Evolutionary conservation across 257 asterid genomes (phyloP).

Genomic region (Ocimum tenuiflorum): DNA sequence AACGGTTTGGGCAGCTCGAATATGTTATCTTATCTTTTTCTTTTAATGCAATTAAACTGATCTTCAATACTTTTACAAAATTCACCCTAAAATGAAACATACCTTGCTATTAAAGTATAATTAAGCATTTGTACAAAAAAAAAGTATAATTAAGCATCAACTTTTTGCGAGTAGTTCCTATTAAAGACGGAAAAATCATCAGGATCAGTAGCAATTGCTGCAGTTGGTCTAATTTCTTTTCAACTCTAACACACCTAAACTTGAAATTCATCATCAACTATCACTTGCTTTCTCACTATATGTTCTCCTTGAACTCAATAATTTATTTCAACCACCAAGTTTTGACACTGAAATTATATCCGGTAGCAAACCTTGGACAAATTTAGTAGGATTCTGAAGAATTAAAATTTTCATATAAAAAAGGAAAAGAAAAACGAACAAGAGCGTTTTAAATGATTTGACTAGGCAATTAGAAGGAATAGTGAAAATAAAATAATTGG

Average conservation of each 20-base stretch:
- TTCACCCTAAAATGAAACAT: no score
- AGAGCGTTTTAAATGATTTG: background rate
- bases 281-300: background rate
- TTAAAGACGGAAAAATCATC: no score
- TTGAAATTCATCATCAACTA: background rate
- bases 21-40: no score
- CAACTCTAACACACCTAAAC: constrained; percentile 11
- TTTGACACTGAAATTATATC: background rate
- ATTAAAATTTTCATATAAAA: background rate
- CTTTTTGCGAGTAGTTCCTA: no score
- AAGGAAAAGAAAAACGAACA: background rate
- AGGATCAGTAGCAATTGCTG: background rate
- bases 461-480: background rate
- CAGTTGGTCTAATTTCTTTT: background rate
- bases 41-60: no score
- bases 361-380: background rate
- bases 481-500: no score
- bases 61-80: no score
- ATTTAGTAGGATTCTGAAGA: background rate
- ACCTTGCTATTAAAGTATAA: no score
- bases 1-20: no score
- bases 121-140: no score
- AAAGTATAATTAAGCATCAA: no score
- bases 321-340: background rate
- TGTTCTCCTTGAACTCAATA: background rate